Base-by-base conservation (phyloP, 805 yeast species). In the Huiozyma sinensis region DNA sequence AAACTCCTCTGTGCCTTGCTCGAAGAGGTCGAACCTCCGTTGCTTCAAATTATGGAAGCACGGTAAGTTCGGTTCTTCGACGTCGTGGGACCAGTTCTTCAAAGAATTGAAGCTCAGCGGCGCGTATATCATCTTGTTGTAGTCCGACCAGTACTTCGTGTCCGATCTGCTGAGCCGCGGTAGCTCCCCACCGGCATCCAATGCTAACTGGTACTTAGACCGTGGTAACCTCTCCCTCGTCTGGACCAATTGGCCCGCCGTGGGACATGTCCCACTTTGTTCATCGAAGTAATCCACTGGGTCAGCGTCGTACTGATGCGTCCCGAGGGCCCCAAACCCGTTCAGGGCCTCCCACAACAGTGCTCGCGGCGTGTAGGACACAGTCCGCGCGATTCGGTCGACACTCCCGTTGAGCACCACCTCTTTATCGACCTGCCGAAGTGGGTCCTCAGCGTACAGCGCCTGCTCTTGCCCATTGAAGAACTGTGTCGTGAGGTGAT, bases 391-490 rank as follows among this genome's bases (percentile, higher is more conserved):
- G 37, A 68, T 48, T 2, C 49, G 45, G 33, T 67, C 63, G 1
- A 65, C 51, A 1, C 70, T 70, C 5, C 73, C 65, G 35, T 68
- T 64, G 49, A 79, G 69, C 47, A 71, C 70, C 4, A 79, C 67
- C 12, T 64, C 43, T 2, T 81, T 73, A 47, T 72, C 75, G 45
- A 61, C 57, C 4, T 27, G 54, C 45, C 37, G 54, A 44, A 9
- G 32, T 6, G 33, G 37, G 50, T 47, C 36, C 48, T 47, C 7
- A 58, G 54, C 33, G 60, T 59, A 56, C 73, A 82, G 30, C 77
- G 79, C 38, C 82, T 70, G 54, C 76, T 86, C 95, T 60, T 87
- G 95, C 9, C 75, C 62, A 55, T 92, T 90, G 68, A 79, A 85
- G 57, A 85, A 81, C 53, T 86, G 95, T 0, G 95, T 75, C 3